These are phyloP conservation scores for Leishmania braziliensis DNA, from an alignment of 208 protist species.

Conservation along the genomic window DNA sequence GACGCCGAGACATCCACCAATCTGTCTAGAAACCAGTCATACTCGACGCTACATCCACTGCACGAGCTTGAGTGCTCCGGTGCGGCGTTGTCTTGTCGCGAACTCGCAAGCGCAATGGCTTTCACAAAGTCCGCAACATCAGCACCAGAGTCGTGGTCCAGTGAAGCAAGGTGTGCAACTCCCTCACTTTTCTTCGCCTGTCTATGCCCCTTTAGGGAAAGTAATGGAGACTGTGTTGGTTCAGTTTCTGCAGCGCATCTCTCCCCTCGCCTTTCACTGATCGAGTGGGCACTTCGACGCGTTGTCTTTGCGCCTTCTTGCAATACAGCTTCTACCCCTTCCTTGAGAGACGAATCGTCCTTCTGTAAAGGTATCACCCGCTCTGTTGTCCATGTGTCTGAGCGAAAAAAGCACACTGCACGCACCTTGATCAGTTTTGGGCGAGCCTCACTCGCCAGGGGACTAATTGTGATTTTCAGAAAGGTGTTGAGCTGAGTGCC, in stretches of 20 bases:
- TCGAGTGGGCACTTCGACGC: not conserved
- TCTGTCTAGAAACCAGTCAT: conserved; percentile 11
- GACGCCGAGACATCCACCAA: not conserved
- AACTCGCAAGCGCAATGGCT: not conserved
- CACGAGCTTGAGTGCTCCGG: not conserved
- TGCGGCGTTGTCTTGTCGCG: not conserved
- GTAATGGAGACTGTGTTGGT: not conserved
- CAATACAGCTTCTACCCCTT: conserved; percentile 1
- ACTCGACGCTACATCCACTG: not conserved
- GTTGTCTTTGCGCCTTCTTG: not conserved
- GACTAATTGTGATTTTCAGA: conserved; percentile 8
- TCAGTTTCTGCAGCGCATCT: not conserved
- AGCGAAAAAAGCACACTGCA: conserved; percentile 16
- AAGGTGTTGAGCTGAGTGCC: conserved; percentile 9
- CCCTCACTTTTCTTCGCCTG: not conserved
- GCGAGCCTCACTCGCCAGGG: not conserved
- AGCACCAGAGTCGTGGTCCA: not conserved
- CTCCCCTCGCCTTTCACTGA: not conserved
- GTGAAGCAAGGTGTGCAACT: not conserved
- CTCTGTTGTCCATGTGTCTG: conserved; percentile 13
- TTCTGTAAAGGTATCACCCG: not conserved
- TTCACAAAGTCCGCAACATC: conserved; percentile 4
- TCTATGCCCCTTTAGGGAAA: not conserved
- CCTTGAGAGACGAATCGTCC: not conserved
- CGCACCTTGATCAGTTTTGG: conserved; percentile 10